These are phyloP conservation scores for Pythium brachiatum DNA, from an alignment of 352 stramenopile genomes.

Conservation along the genomic window DNA sequence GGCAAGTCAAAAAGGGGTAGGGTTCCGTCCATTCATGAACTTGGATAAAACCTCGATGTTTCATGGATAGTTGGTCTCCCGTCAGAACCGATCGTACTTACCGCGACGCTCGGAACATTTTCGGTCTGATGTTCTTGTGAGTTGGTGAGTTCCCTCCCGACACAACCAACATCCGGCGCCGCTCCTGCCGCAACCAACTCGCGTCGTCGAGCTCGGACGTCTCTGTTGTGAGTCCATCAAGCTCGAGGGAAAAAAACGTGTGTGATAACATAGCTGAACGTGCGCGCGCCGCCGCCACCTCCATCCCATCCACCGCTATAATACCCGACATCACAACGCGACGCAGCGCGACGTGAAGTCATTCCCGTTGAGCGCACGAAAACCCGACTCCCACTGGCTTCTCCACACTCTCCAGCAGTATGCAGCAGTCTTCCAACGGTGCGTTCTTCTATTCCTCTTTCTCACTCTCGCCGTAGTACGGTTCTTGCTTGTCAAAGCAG, in stretches of 20 bases:
- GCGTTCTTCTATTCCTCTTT: background rate
- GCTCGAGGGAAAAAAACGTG: background rate
- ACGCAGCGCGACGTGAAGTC: no score
- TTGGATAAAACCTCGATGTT: background rate
- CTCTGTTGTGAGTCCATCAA: background rate
- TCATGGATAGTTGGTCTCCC: background rate
- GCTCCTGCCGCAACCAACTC: background rate
- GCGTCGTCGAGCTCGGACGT: background rate
- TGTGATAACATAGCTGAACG: no score
- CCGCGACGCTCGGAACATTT: background rate
- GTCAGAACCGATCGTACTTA: conserved; percentile 5
- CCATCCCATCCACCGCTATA: no score
- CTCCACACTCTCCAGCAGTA: background rate
- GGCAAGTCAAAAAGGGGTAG: background rate
- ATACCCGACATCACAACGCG: no score
- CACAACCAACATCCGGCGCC: background rate
- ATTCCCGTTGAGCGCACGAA: no score
- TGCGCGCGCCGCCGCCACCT: no score
- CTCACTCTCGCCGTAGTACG: background rate
- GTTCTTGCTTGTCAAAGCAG: no score
- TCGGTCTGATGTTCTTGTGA: background rate
- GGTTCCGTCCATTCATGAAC: background rate
- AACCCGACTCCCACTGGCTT: no score
- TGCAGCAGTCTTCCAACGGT: conserved; percentile 2
- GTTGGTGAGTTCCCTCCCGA: conserved; percentile 2